Conservation (phyloP, 208 protist genomes). For the Acanthamoeba quina region DNA sequence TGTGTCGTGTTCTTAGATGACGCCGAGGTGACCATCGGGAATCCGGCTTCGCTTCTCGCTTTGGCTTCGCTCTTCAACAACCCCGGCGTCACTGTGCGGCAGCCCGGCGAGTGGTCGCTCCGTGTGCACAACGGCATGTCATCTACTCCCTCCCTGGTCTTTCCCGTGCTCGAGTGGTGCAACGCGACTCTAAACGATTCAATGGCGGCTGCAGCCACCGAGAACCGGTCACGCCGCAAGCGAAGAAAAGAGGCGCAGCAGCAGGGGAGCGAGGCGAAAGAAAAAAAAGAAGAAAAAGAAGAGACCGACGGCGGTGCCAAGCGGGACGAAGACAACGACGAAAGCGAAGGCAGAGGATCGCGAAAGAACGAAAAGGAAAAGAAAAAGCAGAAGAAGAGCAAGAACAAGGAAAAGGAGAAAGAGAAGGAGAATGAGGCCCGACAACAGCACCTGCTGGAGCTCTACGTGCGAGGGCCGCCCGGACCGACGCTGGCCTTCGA, state of each 20-base stretch:
- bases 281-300: no score
- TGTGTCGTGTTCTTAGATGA: not conserved
- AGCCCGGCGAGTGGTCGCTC: constrained; percentile 22
- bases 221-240: not conserved
- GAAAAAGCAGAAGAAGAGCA: not conserved
- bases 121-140: not conserved
- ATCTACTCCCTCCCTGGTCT: not conserved
- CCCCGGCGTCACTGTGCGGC: not conserved
- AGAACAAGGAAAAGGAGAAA: not conserved
- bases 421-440: not conserved
- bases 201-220: not conserved
- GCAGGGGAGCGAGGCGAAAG: no score
- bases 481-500: constrained; percentile 54
- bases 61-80: constrained; percentile 65
- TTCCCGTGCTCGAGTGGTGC: not conserved
- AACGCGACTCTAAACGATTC: not conserved
- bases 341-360: not conserved
- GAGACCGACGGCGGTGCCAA: not conserved
- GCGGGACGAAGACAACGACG: not conserved
- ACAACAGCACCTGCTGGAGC: not conserved
- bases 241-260: no score
- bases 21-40: not conserved
- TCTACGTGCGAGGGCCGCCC: constrained; percentile 33
- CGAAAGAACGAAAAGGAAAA: not conserved
- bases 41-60: constrained; percentile 10